A percentile compares a stretch with the other conserved stretches of the same genome.
Evolutionary conservation across 495 filamentous ascomycete species (phyloP).

Genomic region (Bacidia gigantensis): DNA sequence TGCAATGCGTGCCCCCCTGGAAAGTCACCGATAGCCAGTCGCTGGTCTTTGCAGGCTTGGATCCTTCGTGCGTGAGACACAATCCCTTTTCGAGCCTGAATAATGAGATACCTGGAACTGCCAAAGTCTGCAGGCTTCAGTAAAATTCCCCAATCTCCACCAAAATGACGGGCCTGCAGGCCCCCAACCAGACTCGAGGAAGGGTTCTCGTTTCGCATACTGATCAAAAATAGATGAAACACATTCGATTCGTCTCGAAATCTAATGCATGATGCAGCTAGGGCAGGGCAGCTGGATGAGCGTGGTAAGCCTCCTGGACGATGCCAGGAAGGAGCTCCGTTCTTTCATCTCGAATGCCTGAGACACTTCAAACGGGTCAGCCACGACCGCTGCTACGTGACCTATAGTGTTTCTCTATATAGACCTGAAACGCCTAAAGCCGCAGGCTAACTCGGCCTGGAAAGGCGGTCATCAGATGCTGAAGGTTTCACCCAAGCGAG

Average conservation of each 20-base stretch:
- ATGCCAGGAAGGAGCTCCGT: background rate
- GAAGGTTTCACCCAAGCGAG: background rate
- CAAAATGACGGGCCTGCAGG: background rate
- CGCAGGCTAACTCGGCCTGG: conserved; percentile 5
- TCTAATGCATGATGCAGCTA: background rate
- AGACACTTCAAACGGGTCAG: background rate
- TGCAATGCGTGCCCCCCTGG: conserved; percentile 7
- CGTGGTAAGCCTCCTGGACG: background rate
- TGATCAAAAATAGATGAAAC: conserved; percentile 7
- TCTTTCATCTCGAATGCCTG: background rate
- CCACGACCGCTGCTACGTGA: background rate
- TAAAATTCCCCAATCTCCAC: background rate
- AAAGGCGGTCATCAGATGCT: conserved; percentile 6
- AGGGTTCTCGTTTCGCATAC: background rate
- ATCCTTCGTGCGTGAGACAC: background rate
- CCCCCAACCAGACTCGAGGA: background rate
- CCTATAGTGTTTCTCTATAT: background rate
- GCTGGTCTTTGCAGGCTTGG: background rate
- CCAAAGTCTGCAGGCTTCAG: background rate
- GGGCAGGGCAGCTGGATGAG: background rate
- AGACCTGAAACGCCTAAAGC: conserved; percentile 7
- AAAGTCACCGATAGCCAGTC: background rate
- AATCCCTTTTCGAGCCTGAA: background rate
- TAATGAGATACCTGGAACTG: background rate
- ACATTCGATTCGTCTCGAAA: background rate